Evolutionary conservation across 2,329 filamentous ascomycete species (phyloP), one percentile per base, ranked within the genome.

Genomic region (Alternaria consortialis): DNA sequence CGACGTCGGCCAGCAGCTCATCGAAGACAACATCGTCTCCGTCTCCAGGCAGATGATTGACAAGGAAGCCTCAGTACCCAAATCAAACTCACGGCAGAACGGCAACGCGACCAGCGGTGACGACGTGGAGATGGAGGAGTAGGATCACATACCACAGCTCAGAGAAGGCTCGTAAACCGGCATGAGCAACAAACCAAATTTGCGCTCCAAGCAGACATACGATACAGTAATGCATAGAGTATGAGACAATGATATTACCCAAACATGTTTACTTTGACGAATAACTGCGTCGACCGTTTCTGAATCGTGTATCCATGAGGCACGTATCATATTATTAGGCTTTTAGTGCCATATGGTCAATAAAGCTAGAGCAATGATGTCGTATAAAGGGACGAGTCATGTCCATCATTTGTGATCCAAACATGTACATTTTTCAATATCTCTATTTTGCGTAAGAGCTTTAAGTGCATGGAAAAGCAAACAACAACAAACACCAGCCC

Each of bases 31-130:
- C 82, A 99, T 99, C 67, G 95, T 99, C 12, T 92, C 93, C 4
- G 94, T 99, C n/a, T 96, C 93, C 67, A 87, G 94, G 79, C 95
- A 98, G 81, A 97, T 99, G 94, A 98, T 99, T 74, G 95, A 98
- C 84, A 98, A 98, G 84, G 95, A 99, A 80, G 95, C 95, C 4
- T 95, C 93, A 5, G 92, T 97, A 80, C 92, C 94, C 87, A 79
- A 79, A 60, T 63, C 72, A 5, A 75, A 70, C 46, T 53, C 62
- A 12, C 63, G 70, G 63, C 70, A 74, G 40, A 76, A 73, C 37
- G 74, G 70, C 29, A 68, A 68, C 20, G 64, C 69, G 9, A 64
- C 64, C 11, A 67, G 65, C 27, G 73, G 74, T 20, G 73, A 71
- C 27, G 76, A 77, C 40, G 74, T 75, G 42, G 76, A 78, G 15